Evolutionary conservation across 768 basidiomycete species (phyloP), one percentile per base, ranked within the genome.

Genomic region (Leccinum subgranulosum): DNA sequence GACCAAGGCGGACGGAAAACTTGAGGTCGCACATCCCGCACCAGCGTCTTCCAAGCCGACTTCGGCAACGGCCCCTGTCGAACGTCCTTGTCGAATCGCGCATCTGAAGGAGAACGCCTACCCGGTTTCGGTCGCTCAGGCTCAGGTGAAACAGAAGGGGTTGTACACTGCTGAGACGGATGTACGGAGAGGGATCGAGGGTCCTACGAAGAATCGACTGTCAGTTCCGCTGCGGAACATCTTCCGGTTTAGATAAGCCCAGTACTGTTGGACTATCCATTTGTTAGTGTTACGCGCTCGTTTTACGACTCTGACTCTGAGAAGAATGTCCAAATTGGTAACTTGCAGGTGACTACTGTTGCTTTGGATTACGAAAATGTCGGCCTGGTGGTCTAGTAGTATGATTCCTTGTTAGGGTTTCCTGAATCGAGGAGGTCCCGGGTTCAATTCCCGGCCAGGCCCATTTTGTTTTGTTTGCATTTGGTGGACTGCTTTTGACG

Each of bases 361-460:
- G 25, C n/a, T 6, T 1, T 1, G 2, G 15, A 7, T 0, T 1
- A 2, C 0, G 1, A 1, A 21, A 3, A 14, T 41, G 21, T 50
- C 62, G 77, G 77, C 77, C 77, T 78, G 77, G 72, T 78, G 77
- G 77, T 79, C 77, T 78, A 78, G 77, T 77, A 76, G 77, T 78
- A 79, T 79, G 78, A 79, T 78, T 78, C 78, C 75, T 77, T 78
- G 74, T 78, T 79, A 78, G 77, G 77, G 77, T 66, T 58, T 12
- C 54, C 57, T 63, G 58, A 74, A 57, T 81, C 77, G 79, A 80
- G 79, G 79, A 81, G 79, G 80, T 79, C 79, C 80, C 76, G 79
- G 79, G 79, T 81, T 81, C 79, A 78, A 81, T 79, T 79, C 79
- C 79, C 78, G 76, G 77, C 72, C 73, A 80, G 79, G 79, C 79